Evolutionary conservation across 148 eudicot species (phyloP).

Genomic region (Chenopodium formosanum): DNA sequence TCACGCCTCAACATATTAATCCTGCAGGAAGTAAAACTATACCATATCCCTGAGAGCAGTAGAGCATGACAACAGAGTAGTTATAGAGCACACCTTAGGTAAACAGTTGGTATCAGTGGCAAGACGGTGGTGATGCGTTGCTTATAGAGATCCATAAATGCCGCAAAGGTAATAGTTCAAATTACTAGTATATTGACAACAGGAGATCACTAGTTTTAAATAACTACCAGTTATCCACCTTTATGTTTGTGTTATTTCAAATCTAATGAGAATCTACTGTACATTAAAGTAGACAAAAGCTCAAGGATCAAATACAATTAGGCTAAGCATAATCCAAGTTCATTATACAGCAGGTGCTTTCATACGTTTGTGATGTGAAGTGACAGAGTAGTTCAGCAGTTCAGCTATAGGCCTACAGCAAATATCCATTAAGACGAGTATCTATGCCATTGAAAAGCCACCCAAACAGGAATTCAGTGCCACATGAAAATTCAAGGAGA

Average conservation of each 20-base stretch:
- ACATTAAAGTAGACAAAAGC: neutral
- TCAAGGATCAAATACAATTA: neutral
- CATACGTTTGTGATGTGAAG: neutral
- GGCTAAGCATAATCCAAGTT: neutral
- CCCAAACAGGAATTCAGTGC: neutral
- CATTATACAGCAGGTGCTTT: neutral
- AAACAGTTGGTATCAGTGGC: neutral
- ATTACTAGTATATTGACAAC: neutral
- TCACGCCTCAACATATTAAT: neutral
- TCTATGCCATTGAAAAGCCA: neutral
- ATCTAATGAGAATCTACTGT: neutral
- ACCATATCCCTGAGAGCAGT: neutral
- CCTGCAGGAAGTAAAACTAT: neutral
- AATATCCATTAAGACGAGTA: neutral
- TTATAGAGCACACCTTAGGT: neutral
- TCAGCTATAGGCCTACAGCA: neutral
- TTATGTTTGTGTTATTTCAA: neutral
- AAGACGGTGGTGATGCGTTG: neutral
- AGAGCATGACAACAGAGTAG: neutral
- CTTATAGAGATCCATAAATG: neutral
- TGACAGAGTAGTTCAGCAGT: neutral
- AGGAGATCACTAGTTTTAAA: neutral
- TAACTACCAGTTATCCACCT: neutral
- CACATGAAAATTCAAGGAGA: neutral
- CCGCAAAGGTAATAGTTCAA: neutral